Evolutionary conservation across 1,139 yeast species (phyloP).

Genomic region (Magnusiomyces clavatus): DNA sequence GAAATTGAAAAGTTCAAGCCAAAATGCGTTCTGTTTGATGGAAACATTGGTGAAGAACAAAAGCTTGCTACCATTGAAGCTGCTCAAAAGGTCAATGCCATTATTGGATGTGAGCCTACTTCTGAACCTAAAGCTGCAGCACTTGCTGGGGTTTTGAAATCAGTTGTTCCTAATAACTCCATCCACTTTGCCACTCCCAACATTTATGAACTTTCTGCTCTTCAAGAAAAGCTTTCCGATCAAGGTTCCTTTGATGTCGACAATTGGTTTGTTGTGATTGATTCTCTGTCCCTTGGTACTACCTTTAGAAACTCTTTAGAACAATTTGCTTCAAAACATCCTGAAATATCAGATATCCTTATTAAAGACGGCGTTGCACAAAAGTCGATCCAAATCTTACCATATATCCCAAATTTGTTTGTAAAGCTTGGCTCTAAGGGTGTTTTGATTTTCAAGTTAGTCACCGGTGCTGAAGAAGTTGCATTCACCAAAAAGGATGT

Average conservation of each 20-base stretch:
- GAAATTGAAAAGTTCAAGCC: slow-evolving; percentile 24
- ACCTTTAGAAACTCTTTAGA: slow-evolving; percentile 39
- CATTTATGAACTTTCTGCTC: slow-evolving; percentile 46
- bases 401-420: slow-evolving; percentile 60
- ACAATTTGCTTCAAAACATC: slow-evolving; percentile 26
- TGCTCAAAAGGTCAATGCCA: slow-evolving; percentile 20
- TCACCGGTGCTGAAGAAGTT: slow-evolving; percentile 17
- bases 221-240: slow-evolving; percentile 44
- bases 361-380: slow-evolving; percentile 49
- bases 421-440: slow-evolving; percentile 68
- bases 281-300: slow-evolving; percentile 48
- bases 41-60: slow-evolving; percentile 48
- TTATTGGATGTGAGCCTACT: slow-evolving; percentile 67
- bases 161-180: slow-evolving; percentile 32
- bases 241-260: slow-evolving; percentile 53
- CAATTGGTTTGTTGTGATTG: slow-evolving; percentile 69
- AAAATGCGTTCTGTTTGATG: slow-evolving; percentile 53
- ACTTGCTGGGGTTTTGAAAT: slow-evolving; percentile 20
- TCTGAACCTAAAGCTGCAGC: slow-evolving; percentile 51
- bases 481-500: slow-evolving; percentile 23
- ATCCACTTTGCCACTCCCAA: slow-evolving; percentile 61
- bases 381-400: slow-evolving; percentile 61
- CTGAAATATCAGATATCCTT: slow-evolving; percentile 26
- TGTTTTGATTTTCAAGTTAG: slow-evolving; percentile 40
- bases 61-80: slow-evolving; percentile 36